Evolutionary conservation across 1,139 yeast species (phyloP), one percentile per base, ranked within the genome.

Genomic region (Candida neerlandica): DNA sequence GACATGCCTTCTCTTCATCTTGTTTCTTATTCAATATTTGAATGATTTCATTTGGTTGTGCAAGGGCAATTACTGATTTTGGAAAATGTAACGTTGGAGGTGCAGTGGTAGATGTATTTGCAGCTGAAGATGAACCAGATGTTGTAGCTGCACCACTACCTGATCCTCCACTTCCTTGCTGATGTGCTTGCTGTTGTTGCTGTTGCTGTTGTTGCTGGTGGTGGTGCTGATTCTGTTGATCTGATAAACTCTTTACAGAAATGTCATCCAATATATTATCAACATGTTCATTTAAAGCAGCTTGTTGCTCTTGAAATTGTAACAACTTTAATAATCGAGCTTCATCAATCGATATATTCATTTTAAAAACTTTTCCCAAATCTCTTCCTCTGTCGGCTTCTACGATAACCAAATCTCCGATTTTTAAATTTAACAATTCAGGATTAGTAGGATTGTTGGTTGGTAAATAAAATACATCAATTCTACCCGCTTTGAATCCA

Each of bases 321-420:
- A 80, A 69, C 59, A 79, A 70, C 56, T 81, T 80, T 62, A 81
- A 64, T 50, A 82, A 63, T 57, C 86, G 60, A 30, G 80, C 80
- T 61, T 89, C 86, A 56, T 89, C 92, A 39, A 85, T 72, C 2
- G 85, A 74, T 27, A 92, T 81, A 52, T 80, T 77, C 55, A 88
- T 77, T 56, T 83, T 84, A 33, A 85, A 80, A 40, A 94, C 83
- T 60, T 84, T 82, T 21, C 97, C 98, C 55, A 94, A 72, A 70
- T 94, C 99, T 47, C 88, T 78, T 39, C 99, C 99, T 45, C 99
- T 78, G 65, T 94, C 99, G n/a, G 98, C 99, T 66, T 94, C 98
- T 35, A 92, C 97, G 57, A 92, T 85, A 12, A 94, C 97, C 63
- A 91, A 78, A 64, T 91, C 97, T 26, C 89, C 88, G 15, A 81